phyloP scores from a whole-genome alignment of 2,329 filamentous ascomycete genomes.

The Fusarium denticulatum region DNA sequence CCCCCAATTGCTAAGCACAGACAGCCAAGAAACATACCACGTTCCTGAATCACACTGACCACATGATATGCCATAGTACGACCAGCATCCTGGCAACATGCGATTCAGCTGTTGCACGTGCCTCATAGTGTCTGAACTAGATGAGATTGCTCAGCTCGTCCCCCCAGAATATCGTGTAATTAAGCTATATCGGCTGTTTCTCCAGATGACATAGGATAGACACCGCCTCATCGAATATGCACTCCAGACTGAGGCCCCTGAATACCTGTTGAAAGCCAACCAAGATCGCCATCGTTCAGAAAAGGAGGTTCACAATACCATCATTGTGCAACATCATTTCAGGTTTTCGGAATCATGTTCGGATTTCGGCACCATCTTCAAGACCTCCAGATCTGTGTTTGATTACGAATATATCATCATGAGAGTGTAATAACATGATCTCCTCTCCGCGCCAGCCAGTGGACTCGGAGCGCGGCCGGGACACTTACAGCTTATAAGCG shows the following conservation, averaged over 20 bases:
- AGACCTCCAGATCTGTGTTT: background rate
- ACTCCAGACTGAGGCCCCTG: slow-evolving; percentile 2
- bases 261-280: background rate
- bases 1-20: slow-evolving; percentile 11
- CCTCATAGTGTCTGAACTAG: slow-evolving; percentile 26
- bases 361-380: background rate
- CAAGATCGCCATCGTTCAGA: slow-evolving; percentile 1
- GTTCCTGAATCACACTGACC: slow-evolving; percentile 3
- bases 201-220: slow-evolving; percentile 6
- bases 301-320: slow-evolving; percentile 8
- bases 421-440: background rate
- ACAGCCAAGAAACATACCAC: slow-evolving; percentile 4
- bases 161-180: slow-evolving; percentile 26
- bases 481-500: slow-evolving; percentile 14
- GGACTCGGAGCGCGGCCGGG: slow-evolving; percentile 23
- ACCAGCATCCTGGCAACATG: slow-evolving; percentile 36
- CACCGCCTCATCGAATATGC: slow-evolving; percentile 13
- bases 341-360: background rate
- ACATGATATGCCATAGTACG: slow-evolving; percentile 31
- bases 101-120: slow-evolving; percentile 41
- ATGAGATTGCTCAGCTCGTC: slow-evolving; percentile 21
- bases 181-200: slow-evolving; percentile 18
- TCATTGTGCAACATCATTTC: slow-evolving; percentile 2
- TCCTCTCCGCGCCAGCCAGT: slow-evolving; percentile 16
- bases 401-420: background rate